phyloP scores from a whole-genome alignment of 345 rosid genomes.

The Anacardium occidentale region DNA sequence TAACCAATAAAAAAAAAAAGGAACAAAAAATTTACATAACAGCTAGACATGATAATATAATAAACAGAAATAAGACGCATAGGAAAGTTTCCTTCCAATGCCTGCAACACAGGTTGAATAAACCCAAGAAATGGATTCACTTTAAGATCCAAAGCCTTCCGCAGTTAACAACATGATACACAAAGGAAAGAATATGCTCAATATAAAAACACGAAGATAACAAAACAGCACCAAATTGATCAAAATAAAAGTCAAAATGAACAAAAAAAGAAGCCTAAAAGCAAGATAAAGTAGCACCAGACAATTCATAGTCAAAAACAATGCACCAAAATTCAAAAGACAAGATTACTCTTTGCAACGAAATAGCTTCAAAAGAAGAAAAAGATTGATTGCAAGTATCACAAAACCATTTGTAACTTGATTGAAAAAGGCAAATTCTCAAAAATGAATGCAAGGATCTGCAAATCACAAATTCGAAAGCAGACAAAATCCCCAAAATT shows the following conservation, averaged over 20 bases:
- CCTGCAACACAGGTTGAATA: slow-evolving; percentile 29
- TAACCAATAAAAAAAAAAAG: neutral
- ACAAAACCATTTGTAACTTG: too few relatives aligned
- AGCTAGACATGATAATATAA: slow-evolving; percentile 32
- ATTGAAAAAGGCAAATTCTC: too few relatives aligned
- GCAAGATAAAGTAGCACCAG: neutral
- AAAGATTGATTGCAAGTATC: neutral
- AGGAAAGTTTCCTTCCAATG: slow-evolving; percentile 33
- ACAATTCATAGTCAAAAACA: neutral
- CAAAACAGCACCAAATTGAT: neutral
- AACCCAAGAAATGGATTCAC: slow-evolving; percentile 28
- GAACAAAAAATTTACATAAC: slow-evolving; percentile 14
- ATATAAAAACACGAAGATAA: slow-evolving; percentile 19
- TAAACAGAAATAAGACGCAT: slow-evolving; percentile 25
- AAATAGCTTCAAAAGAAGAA: neutral
- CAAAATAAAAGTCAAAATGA: neutral
- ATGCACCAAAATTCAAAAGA: neutral
- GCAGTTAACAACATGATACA: slow-evolving; percentile 20
- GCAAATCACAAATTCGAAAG: neutral
- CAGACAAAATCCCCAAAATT: neutral
- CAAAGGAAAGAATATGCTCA: slow-evolving; percentile 24
- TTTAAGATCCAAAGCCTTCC: slow-evolving; percentile 17
- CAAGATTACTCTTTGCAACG: neutral
- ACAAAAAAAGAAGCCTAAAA: neutral
- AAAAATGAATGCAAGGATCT: neutral